Evolutionary conservation across 441 rosid species (phyloP).

Genomic region (Pelargonium citronellum): DNA sequence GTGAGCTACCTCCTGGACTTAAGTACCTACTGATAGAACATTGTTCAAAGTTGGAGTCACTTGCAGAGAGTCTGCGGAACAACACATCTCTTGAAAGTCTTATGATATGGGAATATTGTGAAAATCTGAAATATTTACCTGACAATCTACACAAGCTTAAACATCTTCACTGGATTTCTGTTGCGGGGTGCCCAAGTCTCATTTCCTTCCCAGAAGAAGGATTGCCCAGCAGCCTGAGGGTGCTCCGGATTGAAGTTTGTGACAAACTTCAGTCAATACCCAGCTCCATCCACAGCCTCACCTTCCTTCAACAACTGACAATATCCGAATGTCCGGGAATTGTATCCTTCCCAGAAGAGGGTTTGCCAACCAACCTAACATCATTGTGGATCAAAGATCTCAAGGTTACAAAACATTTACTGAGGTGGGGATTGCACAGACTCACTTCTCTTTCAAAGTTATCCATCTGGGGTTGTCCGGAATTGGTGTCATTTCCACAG

Average conservation of each 20-base stretch:
- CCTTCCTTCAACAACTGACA: constrained; percentile 1
- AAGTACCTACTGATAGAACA: not conserved
- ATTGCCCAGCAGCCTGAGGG: constrained; percentile 5
- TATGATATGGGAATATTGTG: constrained; percentile 3
- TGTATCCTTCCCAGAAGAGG: constrained; percentile 16
- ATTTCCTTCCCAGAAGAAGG: not conserved
- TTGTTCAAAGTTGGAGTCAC: constrained; percentile 4
- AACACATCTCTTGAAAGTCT: constrained; percentile 7
- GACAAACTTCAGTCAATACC: not conserved
- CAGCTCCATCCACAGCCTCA: not conserved
- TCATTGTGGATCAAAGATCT: constrained; percentile 18
- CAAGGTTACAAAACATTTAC: constrained; percentile 17
- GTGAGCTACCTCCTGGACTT: not conserved
- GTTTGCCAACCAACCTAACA: constrained; percentile 15
- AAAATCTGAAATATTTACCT: not conserved
- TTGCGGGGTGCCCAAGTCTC: not conserved
- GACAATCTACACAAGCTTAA: constrained; percentile 1
- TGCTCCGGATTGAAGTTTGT: not conserved
- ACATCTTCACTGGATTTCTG: constrained; percentile 2
- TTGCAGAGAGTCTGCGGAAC: not conserved
- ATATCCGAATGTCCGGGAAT: constrained; percentile 7
- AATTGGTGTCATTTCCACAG: constrained; percentile 18
- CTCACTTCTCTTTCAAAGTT: constrained; percentile 19
- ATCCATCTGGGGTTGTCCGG: constrained; percentile 22
- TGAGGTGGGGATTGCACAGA: constrained; percentile 15